These are phyloP conservation scores for Lactifluus subvellereus DNA, from an alignment of 768 basidiomycete species.

Conservation along the genomic window DNA sequence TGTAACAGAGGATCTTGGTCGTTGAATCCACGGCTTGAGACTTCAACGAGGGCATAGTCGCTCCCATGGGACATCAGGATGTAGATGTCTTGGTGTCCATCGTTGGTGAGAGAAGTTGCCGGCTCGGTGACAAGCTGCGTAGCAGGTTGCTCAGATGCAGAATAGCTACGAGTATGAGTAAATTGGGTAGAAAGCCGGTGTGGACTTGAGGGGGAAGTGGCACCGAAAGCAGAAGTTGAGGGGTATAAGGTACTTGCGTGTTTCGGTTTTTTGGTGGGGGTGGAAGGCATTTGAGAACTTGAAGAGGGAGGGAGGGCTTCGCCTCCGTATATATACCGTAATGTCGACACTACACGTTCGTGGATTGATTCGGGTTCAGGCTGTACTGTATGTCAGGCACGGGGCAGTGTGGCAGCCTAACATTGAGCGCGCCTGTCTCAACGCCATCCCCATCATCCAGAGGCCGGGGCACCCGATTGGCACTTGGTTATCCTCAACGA, in stretches of 20 bases:
- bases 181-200: constrained; percentile 5
- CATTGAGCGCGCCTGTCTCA: too few relatives aligned
- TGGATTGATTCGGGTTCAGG: too few relatives aligned
- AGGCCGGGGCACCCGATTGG: too few relatives aligned
- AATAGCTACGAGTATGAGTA: not conserved
- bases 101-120: too few relatives aligned
- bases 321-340: too few relatives aligned
- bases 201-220: not conserved
- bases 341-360: too few relatives aligned
- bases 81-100: not conserved
- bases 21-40: constrained; percentile 5
- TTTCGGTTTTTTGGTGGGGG: not conserved
- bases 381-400: too few relatives aligned
- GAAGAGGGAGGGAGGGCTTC: too few relatives aligned
- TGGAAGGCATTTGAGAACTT: not conserved
- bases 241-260: not conserved
- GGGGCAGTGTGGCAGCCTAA: too few relatives aligned
- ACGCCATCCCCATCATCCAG: too few relatives aligned
- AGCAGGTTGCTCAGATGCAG: not conserved
- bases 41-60: constrained; percentile 6
- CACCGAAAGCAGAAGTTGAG: not conserved
- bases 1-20: not conserved
- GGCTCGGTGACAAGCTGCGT: not conserved
- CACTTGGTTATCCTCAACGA: too few relatives aligned
- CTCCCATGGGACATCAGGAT: constrained; percentile 12